phyloP scores from a whole-genome alignment of 2,329 filamentous ascomycete species.

The Fusarium musae region DNA sequence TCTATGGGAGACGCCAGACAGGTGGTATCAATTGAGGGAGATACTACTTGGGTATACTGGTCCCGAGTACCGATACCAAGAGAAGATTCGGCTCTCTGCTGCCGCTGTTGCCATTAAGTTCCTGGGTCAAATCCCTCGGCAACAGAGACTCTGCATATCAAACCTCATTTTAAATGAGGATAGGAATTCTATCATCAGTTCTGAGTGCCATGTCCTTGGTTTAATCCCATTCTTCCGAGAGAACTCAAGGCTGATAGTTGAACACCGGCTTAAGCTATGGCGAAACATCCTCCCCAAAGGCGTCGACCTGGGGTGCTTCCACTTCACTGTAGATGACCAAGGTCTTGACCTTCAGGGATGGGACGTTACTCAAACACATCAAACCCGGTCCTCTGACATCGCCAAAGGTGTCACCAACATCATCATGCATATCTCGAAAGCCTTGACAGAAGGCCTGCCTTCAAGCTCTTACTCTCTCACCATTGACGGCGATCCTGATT shows the following conservation, averaged over 20 bases:
- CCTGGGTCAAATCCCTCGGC: background rate
- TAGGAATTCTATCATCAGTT: background rate
- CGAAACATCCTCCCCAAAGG: background rate
- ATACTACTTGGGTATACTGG: background rate
- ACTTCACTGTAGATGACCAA: background rate
- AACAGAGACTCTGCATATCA: background rate
- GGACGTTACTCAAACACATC: background rate
- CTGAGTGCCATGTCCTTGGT: background rate
- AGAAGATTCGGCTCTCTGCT: slow-evolving; percentile 6
- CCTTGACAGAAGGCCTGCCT: background rate
- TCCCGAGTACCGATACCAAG: background rate
- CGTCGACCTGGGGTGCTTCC: rapidly evolving
- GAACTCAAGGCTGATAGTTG: slow-evolving; percentile 6
- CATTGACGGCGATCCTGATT: slow-evolving; percentile 7
- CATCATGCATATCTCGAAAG: background rate
- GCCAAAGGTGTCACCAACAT: background rate
- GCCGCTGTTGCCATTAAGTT: slow-evolving; percentile 9
- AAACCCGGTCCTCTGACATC: background rate
- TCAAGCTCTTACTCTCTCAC: background rate
- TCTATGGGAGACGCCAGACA: background rate
- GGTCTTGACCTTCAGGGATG: background rate
- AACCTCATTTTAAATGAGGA: slow-evolving; percentile 10
- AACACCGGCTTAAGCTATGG: slow-evolving; percentile 23
- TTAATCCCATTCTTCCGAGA: slow-evolving; percentile 25
- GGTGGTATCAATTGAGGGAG: background rate